Percentiles rank a stretch among this genome's conserved stretches.
Evolutionary conservation across 106 monocot genomes (phyloP).

Genomic region (Apostasia shenzhenica): DNA sequence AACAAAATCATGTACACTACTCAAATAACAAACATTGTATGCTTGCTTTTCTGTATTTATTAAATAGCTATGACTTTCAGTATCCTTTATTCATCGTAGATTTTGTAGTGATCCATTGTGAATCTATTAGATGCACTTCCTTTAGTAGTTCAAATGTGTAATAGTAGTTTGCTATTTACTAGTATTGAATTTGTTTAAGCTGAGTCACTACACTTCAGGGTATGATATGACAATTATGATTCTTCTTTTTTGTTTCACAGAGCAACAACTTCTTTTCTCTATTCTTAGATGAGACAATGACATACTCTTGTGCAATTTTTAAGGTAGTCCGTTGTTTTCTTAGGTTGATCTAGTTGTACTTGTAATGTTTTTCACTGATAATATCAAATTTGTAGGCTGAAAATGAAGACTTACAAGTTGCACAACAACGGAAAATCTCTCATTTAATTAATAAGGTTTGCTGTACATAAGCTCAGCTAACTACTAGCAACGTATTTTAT

Average conservation of each 20-base stretch:
- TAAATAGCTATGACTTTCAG: too few relatives aligned
- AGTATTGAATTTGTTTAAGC: background rate
- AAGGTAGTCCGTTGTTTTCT: conserved; percentile 33
- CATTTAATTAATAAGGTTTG: conserved; percentile 80
- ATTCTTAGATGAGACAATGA: conserved; percentile 95
- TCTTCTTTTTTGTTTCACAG: conserved; percentile 25
- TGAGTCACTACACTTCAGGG: background rate
- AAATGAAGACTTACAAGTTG: conserved; percentile 75
- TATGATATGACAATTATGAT: conserved; percentile 3
- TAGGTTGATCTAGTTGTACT: background rate
- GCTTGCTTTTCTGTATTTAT: too few relatives aligned
- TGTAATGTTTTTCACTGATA: background rate
- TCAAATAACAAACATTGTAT: too few relatives aligned
- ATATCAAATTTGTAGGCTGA: conserved; percentile 30
- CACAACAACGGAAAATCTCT: conserved; percentile 76
- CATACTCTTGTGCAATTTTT: conserved; percentile 90
- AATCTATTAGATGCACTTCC: background rate
- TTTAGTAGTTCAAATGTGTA: background rate
- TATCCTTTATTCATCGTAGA: too few relatives aligned
- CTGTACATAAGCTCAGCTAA: background rate
- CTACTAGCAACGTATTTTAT: background rate
- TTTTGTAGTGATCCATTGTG: background rate
- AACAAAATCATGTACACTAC: too few relatives aligned
- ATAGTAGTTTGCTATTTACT: background rate
- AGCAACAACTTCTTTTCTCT: conserved; percentile 94